These are phyloP conservation scores for Starmera stellimalicola DNA, from an alignment of 1,139 yeast genomes.

Conservation along the genomic window DNA sequence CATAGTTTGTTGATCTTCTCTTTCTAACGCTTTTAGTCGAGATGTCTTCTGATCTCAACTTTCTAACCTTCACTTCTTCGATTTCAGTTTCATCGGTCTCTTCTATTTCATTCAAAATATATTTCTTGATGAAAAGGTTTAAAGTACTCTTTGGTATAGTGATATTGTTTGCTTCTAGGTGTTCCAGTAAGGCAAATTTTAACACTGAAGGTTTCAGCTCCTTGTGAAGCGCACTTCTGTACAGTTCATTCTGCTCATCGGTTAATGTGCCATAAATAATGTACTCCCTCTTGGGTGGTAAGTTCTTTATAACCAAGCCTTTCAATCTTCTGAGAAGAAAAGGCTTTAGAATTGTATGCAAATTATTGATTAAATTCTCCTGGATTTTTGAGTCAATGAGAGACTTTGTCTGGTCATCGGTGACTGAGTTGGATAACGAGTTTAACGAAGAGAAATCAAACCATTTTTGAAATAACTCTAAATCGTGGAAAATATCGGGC, in stretches of 20 bases:
- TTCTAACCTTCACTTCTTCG: no score
- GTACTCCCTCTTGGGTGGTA: slow-evolving; percentile 89
- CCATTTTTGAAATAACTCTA: slow-evolving; percentile 87
- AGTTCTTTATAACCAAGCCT: slow-evolving; percentile 50
- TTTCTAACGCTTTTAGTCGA: neutral
- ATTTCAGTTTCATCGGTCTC: slow-evolving; percentile 5
- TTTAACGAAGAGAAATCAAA: slow-evolving; percentile 59
- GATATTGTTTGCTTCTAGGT: slow-evolving; percentile 27
- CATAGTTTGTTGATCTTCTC: slow-evolving; percentile 1
- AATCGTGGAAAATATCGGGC: slow-evolving; percentile 88
- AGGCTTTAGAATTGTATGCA: slow-evolving; percentile 85
- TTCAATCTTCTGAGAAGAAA: slow-evolving; percentile 78
- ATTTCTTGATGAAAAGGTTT: slow-evolving; percentile 30
- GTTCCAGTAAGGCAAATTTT: slow-evolving; percentile 38
- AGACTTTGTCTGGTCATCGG: slow-evolving; percentile 26
- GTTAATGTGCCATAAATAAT: slow-evolving; percentile 67
- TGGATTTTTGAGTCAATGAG: slow-evolving; percentile 56
- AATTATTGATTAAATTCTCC: slow-evolving; percentile 53
- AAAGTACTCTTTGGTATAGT: slow-evolving; percentile 26
- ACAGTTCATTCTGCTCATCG: slow-evolving; percentile 51
- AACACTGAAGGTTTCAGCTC: slow-evolving; percentile 32
- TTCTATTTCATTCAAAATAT: slow-evolving; percentile 23
- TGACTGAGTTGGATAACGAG: slow-evolving; percentile 27
- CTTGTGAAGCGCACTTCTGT: slow-evolving; percentile 46
- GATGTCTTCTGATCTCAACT: slow-evolving; percentile 5